Evolutionary conservation across 2,329 filamentous ascomycete genomes (phyloP), one percentile per base, ranked within the genome.

Genomic region (Ilyonectria robusta): DNA sequence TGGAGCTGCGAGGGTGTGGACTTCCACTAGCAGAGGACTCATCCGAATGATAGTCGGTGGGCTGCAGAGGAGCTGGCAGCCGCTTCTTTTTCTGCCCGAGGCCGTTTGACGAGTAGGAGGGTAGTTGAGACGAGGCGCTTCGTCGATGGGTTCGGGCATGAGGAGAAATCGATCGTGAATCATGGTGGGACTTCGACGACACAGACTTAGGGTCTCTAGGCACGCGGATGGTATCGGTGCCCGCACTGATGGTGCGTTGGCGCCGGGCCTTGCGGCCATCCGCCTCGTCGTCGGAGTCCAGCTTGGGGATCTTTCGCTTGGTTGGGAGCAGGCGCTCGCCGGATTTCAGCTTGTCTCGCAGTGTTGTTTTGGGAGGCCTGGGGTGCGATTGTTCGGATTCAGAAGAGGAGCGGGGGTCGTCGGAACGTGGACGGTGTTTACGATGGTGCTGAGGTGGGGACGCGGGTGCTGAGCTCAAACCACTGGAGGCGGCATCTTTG

Each of bases 31-130:
- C 85, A 51, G 89, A 89, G 51, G 91, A 90, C 70, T 91, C 87
- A 77, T 93, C 91, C 0, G 91, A 93, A 63, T 90, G 87, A 68
- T 92, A 91, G 67, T 91, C 89, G 26, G 86, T 87, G 10, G 89
- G 85, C 59, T 88, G 85, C 57, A 92, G 83, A 11, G 90, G 89
- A 7, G 88, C 86, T 8, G 90, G 89, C 26, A 88, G 78, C 51
- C 86, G 88, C 78, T 86, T 88, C 78, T 91, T 91, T 80, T 91
- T 92, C 65, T 85, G 81, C 58, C 83, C 81, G 37, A 89, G 77
- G 5, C 89, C 88, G 77, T 88, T 88, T 33, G 85, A 83, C 10
- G 84, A 82, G 66, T 88, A 81, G 4, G 86, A 83, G 1, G 87
- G 84, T 21, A 91, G 83, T 74, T 92, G 90, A 0, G 88, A 91